Evolutionary conservation across 331 rosid species (phyloP).

Genomic region (Malus hybrid): DNA sequence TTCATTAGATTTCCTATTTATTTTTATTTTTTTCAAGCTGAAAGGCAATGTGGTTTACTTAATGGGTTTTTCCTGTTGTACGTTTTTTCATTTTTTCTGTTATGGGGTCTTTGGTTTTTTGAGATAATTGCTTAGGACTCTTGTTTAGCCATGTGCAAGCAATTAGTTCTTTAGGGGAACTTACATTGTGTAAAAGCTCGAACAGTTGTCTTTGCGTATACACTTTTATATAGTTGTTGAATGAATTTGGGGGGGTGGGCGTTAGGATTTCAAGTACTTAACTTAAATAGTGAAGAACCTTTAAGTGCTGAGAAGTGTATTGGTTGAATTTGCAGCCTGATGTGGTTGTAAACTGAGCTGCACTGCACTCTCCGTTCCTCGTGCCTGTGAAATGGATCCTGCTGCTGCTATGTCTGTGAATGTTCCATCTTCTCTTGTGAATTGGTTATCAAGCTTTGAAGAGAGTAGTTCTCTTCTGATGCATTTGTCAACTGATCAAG

Average conservation of each 20-base stretch:
- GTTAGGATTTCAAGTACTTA: background rate
- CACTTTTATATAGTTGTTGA: background rate
- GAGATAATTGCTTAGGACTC: background rate
- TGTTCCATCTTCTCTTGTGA: conserved; percentile 70
- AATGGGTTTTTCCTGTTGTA: background rate
- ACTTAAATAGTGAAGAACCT: background rate
- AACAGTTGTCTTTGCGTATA: background rate
- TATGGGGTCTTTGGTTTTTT: background rate
- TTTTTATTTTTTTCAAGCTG: background rate
- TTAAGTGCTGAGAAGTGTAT: conserved; percentile 21
- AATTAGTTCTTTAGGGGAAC: background rate
- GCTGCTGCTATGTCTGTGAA: conserved; percentile 66
- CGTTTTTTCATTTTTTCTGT: background rate
- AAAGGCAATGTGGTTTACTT: background rate
- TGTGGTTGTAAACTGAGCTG: conserved; percentile 82
- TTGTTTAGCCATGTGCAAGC: background rate
- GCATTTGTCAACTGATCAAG: conserved; percentile 94
- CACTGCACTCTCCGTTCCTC: conserved; percentile 84
- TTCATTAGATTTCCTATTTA: too few species aligned
- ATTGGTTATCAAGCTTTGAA: conserved; percentile 60
- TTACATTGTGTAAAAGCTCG: background rate
- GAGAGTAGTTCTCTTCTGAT: conserved; percentile 42
- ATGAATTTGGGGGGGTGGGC: background rate
- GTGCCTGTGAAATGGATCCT: conserved; percentile 72
- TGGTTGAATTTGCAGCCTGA: conserved; percentile 60